Evolutionary conservation across 2,329 filamentous ascomycete genomes (phyloP), one percentile per base, ranked within the genome.

Genomic region (Teratosphaeria pseudoeucalypti): DNA sequence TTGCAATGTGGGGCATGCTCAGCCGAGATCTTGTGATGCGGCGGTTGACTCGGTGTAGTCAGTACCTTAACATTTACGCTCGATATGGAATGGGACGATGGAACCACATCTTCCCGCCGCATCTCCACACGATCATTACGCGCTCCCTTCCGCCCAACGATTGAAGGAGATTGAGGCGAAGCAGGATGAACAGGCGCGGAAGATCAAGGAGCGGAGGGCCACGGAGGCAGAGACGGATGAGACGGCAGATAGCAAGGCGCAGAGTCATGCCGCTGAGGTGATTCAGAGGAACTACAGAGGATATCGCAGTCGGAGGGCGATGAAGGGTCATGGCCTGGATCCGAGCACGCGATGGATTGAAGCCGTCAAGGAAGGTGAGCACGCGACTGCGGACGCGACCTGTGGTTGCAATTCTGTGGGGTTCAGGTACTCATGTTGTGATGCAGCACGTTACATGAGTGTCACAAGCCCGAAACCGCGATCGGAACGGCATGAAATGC

Each of bases 301-400:
- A 6, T 89, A 95, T 72, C 81, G 88, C 58, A 81, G 83, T 55
- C 81, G 90, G 52, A 78, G 90, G 55, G 85, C 90, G 71, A 78
- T 94, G 66, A 73, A 82, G 49, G 90, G 90, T 0, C 78, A 87
- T 64, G 82, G 82, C 1, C 71, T 95, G 37, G 82, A 88, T 71
- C 81, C 88, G n/a, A 82, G 79, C 34, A 85, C 85, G 34, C 78
- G 88, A 66, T 92, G 88, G 87, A 76, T 83, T 11, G 84, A 89
- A 69, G 70, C 69, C 34, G 59, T 73, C 37, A 70, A 71, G 63
- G 70, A 72, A 62, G 71, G 70, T 72, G 63, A 63, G 67, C 47
- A 57, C 52, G 34, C 11, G 49, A 39, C 43, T n/a, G n/a, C 19
- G 19, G 32, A n/a, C 34, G 37, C 56, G 32, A 54, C 12, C 32